phyloP scores from a whole-genome alignment of 2,329 filamentous ascomycete genomes.

The Botrytis pseudocinerea region DNA sequence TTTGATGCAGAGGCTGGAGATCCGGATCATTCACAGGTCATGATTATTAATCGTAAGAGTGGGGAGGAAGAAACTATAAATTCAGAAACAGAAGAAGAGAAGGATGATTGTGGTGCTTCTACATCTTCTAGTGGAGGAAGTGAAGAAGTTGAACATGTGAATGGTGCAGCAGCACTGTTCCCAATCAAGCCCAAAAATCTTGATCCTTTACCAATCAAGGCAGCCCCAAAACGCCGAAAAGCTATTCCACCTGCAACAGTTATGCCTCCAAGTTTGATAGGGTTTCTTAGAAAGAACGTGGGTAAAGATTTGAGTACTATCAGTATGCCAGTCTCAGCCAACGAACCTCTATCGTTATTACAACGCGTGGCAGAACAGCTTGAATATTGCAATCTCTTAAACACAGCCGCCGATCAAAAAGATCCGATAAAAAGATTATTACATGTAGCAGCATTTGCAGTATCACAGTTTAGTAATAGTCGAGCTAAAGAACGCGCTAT shows the following conservation, averaged over 20 bases:
- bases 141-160: slow-evolving; percentile 46
- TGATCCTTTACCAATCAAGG: slow-evolving; percentile 71
- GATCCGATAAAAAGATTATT: slow-evolving; percentile 70
- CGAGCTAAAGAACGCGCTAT: slow-evolving; percentile 88
- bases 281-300: slow-evolving; percentile 94
- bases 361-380: slow-evolving; percentile 88
- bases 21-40: slow-evolving; percentile 60
- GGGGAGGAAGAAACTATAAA: slow-evolving; percentile 61
- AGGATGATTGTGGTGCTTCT: slow-evolving; percentile 53
- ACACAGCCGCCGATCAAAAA: slow-evolving; percentile 66
- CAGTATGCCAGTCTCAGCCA: slow-evolving; percentile 95
- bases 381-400: slow-evolving; percentile 85
- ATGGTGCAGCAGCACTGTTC: slow-evolving; percentile 70
- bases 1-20: slow-evolving; percentile 82
- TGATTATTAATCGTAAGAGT: slow-evolving; percentile 72
- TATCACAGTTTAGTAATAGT: slow-evolving; percentile 79
- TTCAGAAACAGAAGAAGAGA: slow-evolving; percentile 57
- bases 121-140: slow-evolving; percentile 61
- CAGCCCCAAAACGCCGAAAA: slow-evolving; percentile 63
- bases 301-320: slow-evolving; percentile 97
- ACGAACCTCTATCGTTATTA: slow-evolving; percentile 85
- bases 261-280: slow-evolving; percentile 85
- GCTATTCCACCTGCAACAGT: slow-evolving; percentile 74
- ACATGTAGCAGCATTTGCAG: slow-evolving; percentile 85
- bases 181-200: slow-evolving; percentile 76